Conservation (phyloP, 352 stramenopile species). For the Phytophthora lateralis region DNA sequence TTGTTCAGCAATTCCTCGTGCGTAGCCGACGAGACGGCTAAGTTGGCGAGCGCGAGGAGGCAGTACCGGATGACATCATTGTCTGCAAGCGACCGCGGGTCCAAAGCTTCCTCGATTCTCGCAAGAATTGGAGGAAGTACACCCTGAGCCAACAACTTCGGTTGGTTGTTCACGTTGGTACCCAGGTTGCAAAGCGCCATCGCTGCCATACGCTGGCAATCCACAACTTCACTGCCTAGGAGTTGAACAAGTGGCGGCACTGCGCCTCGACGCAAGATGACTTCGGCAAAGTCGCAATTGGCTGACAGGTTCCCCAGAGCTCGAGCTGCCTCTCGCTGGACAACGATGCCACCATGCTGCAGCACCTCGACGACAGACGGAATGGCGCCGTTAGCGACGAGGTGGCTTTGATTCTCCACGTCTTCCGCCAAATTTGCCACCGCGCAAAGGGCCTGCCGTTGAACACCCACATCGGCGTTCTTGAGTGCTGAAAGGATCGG, state of each 20-base stretch:
- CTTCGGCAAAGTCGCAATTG: constrained; percentile 95
- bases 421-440: constrained; percentile 95
- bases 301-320: constrained; percentile 94
- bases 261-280: constrained; percentile 90
- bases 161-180: constrained; percentile 94
- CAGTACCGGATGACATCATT: constrained; percentile 96
- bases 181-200: constrained; percentile 96
- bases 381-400: constrained; percentile 91
- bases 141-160: constrained; percentile 87
- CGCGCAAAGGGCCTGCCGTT: constrained; percentile 93
- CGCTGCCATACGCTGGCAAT: constrained; percentile 94
- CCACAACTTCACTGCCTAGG: constrained; percentile 88
- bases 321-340: constrained; percentile 93
- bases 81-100: constrained; percentile 92
- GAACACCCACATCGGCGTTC: constrained; percentile 75
- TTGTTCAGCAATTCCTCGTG: constrained; percentile 82
- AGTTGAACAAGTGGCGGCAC: constrained; percentile 87
- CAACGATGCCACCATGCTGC: constrained; percentile 67
- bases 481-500: constrained; percentile 85
- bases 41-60: constrained; percentile 93
- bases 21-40: constrained; percentile 87
- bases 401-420: constrained; percentile 93
- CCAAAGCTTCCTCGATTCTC: constrained; percentile 89
- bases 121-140: constrained; percentile 90
- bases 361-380: constrained; percentile 87